Evolutionary conservation across 805 yeast genomes (phyloP), one percentile per base, ranked within the genome.

Genomic region (Myxozyma mucilagina): DNA sequence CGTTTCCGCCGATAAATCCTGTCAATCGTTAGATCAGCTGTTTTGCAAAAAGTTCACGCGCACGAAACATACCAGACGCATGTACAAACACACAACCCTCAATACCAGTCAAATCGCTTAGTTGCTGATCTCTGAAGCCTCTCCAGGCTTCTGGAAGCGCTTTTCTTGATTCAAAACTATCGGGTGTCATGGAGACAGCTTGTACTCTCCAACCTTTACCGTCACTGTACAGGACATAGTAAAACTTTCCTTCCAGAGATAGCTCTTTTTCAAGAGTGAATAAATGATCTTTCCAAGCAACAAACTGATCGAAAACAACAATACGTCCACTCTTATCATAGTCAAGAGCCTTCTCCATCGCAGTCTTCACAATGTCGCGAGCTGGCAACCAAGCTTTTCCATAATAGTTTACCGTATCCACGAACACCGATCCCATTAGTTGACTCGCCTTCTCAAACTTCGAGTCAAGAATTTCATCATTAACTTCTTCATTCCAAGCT

Each of bases 261-360:
- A 82, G 80, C 31, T 77, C 76, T 66, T 82, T 76, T 74, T 94
- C 97, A 60, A 89, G 78, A 18, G 79, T 78, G 73, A 84, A 90
- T 52, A 93, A 78, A 73, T 94, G 98, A 72, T 90, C 97, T 74
- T 91, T 92, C 99, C 99, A 94, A 50, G 97, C 96, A 56, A 90
- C 88, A 72, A 87, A 90, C 63, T 82, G 81, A n/a, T 82, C 84
- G 63, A 94, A 80, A 3, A 89, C 80, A 10, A 94, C 69, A 47
- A 93, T 85, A 64, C 86, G 83, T 44, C 97, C 97, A 29, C 87
- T 80, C 57, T 75, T 64, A 70, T 90, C 90, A 56, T 83, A 82
- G 31, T 83, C 75, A 53, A 76, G 76, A 70, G 97, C 82, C n/a
- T 69, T 67, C 3, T 77, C 77, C 67, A 91, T 82, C 0, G 97